phyloP scores from a whole-genome alignment of 2,329 filamentous ascomycete genomes.

The Phialemonium atrogriseum region DNA sequence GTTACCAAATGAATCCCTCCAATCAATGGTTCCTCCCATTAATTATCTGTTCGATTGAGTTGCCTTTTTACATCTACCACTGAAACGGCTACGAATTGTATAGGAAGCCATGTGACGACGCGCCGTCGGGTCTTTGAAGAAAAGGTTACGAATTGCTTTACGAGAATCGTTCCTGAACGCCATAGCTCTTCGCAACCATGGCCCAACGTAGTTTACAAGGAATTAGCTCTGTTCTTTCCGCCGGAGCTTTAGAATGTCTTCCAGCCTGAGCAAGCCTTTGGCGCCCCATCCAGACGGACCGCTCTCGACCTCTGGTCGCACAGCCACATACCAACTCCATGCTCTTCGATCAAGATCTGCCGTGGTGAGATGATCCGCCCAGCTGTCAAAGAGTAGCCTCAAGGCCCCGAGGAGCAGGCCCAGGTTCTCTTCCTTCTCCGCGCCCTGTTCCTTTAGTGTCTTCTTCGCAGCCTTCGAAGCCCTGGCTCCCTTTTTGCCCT shows the following conservation, averaged over 20 bases:
- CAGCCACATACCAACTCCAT: constrained; percentile 73
- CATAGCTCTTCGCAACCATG: too few species aligned
- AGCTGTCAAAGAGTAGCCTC: constrained; percentile 65
- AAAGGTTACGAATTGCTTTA: too few species aligned
- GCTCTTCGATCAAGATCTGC: constrained; percentile 67
- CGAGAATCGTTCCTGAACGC: too few species aligned
- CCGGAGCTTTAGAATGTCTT: constrained; percentile 55
- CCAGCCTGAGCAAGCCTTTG: constrained; percentile 61
- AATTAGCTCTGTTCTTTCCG: constrained; percentile 20
- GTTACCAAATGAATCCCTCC: too few species aligned
- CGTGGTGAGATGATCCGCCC: constrained; percentile 53
- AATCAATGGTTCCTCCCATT: too few species aligned
- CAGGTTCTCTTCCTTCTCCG: constrained; percentile 62
- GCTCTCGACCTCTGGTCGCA: constrained; percentile 66
- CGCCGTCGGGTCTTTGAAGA: too few species aligned
- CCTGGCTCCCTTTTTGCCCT: constrained; percentile 7
- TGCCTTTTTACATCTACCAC: too few species aligned
- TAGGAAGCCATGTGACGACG: too few species aligned
- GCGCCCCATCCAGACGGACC: constrained; percentile 77
- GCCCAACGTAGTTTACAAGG: too few species aligned
- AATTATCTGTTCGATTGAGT: too few species aligned
- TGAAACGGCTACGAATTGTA: too few species aligned
- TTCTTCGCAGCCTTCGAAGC: constrained; percentile 31
- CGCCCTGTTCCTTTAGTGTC: constrained; percentile 39
- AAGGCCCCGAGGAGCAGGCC: constrained; percentile 62